Percentiles rank a stretch among this genome's conserved stretches.
These are phyloP conservation scores for Trifolium pratense DNA, from an alignment of 306 rosid species.

Conservation along the genomic window DNA sequence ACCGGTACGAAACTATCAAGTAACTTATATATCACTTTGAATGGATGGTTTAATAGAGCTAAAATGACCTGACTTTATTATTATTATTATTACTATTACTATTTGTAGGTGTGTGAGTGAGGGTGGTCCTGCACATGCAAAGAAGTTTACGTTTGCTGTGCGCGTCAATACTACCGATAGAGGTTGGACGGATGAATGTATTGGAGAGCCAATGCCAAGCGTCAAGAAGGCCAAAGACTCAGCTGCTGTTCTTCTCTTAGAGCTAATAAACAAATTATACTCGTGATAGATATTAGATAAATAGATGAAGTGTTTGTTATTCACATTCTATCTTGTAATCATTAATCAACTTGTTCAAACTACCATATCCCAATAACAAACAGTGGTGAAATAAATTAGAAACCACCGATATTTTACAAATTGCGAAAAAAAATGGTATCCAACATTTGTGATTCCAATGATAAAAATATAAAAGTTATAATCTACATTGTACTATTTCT, in stretches of 20 bases:
- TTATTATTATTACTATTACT: not conserved
- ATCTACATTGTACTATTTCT: not conserved
- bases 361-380: not conserved
- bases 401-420: not conserved
- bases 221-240: constrained; percentile 99
- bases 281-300: constrained; percentile 45
- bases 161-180: constrained; percentile 85
- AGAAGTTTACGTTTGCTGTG: constrained; percentile 92
- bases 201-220: constrained; percentile 99
- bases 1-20: constrained; percentile 56
- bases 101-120: constrained; percentile 83
- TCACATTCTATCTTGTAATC: constrained; percentile 19
- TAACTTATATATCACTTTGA: constrained; percentile 1
- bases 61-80: not conserved
- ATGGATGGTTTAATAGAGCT: constrained; percentile 12
- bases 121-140: constrained; percentile 99
- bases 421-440: constrained; percentile 2
- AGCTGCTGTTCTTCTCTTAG: constrained; percentile 93
- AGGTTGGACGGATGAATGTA: constrained; percentile 94
- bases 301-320: not conserved
- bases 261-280: constrained; percentile 74
- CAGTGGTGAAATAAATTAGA: constrained; percentile 23
- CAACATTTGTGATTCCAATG: constrained; percentile 13
- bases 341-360: constrained; percentile 30
- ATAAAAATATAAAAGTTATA: not conserved